Conservation (phyloP, 768 basidiomycete genomes). For the Cystobasidium tubakii region DNA sequence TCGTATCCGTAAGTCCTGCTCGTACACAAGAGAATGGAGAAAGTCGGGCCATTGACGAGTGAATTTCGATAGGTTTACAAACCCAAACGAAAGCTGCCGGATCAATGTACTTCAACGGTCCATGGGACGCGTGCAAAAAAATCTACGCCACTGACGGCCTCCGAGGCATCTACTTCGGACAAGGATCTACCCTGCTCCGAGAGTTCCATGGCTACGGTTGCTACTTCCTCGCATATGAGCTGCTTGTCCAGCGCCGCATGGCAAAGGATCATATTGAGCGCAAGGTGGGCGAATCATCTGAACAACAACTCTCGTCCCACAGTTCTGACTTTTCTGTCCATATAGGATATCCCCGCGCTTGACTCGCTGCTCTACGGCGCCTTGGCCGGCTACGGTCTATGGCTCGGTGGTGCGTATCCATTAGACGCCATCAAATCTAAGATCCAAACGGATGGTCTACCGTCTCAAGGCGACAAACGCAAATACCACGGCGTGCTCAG, state of each 20-base stretch:
- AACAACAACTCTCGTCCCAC: not conserved
- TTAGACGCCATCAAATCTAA: slow-evolving; percentile 94
- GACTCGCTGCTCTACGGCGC: slow-evolving; percentile 84
- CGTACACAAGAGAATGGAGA: not conserved
- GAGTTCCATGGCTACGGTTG: slow-evolving; percentile 75
- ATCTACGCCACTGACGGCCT: slow-evolving; percentile 71
- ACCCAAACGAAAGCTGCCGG: slow-evolving; percentile 62
- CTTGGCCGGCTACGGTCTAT: slow-evolving; percentile 80
- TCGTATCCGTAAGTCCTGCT: slow-evolving; percentile 59
- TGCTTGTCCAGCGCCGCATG: slow-evolving; percentile 81
- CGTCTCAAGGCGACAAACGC: slow-evolving; percentile 56
- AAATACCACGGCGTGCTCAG: slow-evolving; percentile 78
- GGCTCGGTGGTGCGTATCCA: slow-evolving; percentile 70
- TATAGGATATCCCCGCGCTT: slow-evolving; percentile 69
- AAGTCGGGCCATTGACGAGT: not conserved
- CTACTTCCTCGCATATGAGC: slow-evolving; percentile 90
- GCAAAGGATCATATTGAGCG: slow-evolving; percentile 43
- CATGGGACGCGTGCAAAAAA: slow-evolving; percentile 79
- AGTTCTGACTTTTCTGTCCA: slow-evolving; percentile 58
- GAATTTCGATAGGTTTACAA: slow-evolving; percentile 58
- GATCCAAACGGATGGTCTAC: slow-evolving; percentile 89
- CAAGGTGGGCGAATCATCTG: slow-evolving; percentile 45
- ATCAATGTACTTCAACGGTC: slow-evolving; percentile 73
- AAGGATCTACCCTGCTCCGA: slow-evolving; percentile 75
- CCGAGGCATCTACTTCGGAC: slow-evolving; percentile 84